Base-by-base conservation (phyloP, 495 filamentous ascomycete genomes). In the Filosporella fistucella region DNA sequence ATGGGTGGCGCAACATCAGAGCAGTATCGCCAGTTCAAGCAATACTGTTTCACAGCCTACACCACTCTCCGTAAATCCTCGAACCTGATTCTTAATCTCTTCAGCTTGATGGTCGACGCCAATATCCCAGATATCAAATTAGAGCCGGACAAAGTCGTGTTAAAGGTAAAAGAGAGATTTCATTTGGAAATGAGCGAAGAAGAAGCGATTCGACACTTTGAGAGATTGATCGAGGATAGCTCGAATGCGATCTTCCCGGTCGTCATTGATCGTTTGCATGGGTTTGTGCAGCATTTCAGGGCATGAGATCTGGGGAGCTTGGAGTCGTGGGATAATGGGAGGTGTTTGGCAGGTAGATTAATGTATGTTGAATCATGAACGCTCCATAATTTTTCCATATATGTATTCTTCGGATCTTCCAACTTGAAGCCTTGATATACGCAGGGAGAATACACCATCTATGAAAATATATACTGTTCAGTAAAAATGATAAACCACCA, bases 21-120 rank as follows among this genome's bases (percentile, higher is more conserved):
- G 14, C 80, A 95, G 38, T 97, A 95, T 61, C 66, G 80, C 12
- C 78, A 86, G 35, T 99, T 97, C 66, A 89, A 91, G 59, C 84
- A 89, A 56, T 94, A 96, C 66, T 96, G 90, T 64, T 96, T 94
- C 64, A 91, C 94, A 0, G 89, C 93, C 1, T 99, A 91, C 63
- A 88, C 87, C 13, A 88, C 93, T 16, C 70, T 99, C 23, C 80
- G 93, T 33, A 96, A 97, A 61, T 85, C 80, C 2, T 82, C 82
- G 16, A 94, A 91, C 52, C 64, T 99, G 45, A 94, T 99, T n/a
- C 68, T 99, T 14, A 99, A 97, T 57, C 61, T 99, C 29, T 97
- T 99, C 64, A 89, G 85, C 56, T 67, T 99, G 49, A 99, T 99
- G 93, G 85, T 91, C 12, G 89, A 96, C 59, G 90, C 91, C 42